Evolutionary conservation across 805 yeast species (phyloP), one percentile per base, ranked within the genome.

Genomic region (Teunomyces panamensis): DNA sequence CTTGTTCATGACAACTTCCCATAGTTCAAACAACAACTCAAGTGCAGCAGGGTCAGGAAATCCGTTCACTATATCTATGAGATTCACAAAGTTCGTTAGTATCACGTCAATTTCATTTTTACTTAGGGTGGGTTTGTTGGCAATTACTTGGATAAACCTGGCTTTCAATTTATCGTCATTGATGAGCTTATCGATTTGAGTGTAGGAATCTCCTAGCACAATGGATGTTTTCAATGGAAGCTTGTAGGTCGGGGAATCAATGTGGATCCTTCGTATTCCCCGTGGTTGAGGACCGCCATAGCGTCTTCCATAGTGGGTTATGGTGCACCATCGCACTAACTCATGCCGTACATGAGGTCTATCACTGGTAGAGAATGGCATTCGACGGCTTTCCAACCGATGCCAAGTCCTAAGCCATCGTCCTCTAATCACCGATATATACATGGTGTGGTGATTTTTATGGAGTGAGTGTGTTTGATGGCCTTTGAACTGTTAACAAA

Each of bases 1-100:
- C 20, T 47, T 51, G 16, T 4, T 16, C 41, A 67, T 62, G 4
- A 58, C 56, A 5, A 45, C 41, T 13, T 49, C 48, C 72, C 73
- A 68, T 10, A 58, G 52, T 20, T 55, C 55, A 39, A 64, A 51
- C 11, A 62, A 43, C 39, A 63, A 49, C 11, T 47, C 44, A 26
- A 60, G 45, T 4, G 62, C 52, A 11, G 46, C 51, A 2, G 49
- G 48, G 9, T 46, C 43, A 1, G 59, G 50, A 39, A 54, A 51
- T 7, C 63, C 60, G 42, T 58, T 51, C 9, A 56, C 60, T 32
- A 57, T 47, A 30, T 62, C 67, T n/a, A 65, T 45, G 30, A 64
- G 49, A 27, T 58, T 52, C 41, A 44, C 32, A 36, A 63, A 60
- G 20, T 58, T 56, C 30, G 52, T 46, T 29, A 30, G 50, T 27